Percentiles rank a stretch among this genome's conserved stretches.
These are phyloP conservation scores for Puccinia coronata DNA, from an alignment of 1,284 basidiomycete genomes.

Conservation along the genomic window DNA sequence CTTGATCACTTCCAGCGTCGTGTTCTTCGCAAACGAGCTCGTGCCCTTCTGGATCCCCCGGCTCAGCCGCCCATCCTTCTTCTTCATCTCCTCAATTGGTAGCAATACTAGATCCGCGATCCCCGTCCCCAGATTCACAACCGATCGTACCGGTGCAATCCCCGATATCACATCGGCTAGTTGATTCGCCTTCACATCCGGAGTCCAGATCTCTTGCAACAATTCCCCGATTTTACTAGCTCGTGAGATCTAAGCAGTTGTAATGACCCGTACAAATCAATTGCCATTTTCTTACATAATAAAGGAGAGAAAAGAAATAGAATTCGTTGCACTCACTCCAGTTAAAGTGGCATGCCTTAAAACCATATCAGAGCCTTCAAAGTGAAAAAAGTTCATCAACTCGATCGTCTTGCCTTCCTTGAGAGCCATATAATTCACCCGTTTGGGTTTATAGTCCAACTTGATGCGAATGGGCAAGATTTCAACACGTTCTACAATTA, in stretches of 20 bases:
- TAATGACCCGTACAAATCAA: no score
- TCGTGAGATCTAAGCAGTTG: constrained; percentile 68
- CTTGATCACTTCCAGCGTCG: constrained; percentile 90
- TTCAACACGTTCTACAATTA: constrained; percentile 73
- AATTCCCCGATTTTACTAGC: constrained; percentile 74
- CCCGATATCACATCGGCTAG: constrained; percentile 96
- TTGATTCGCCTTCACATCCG: constrained; percentile 97
- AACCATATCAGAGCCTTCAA: constrained; percentile 97
- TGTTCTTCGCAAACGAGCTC: constrained; percentile 85
- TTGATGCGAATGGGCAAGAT: constrained; percentile 76
- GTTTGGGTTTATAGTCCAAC: constrained; percentile 96
- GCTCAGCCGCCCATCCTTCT: constrained; percentile 88
- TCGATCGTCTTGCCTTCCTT: constrained; percentile 89
- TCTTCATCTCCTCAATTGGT: constrained; percentile 91
- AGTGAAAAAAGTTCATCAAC: constrained; percentile 99
- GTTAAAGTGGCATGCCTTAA: constrained; percentile 85
- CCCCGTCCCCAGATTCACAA: constrained; percentile 94
- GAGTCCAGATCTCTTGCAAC: constrained; percentile 96
- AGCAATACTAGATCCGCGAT: constrained; percentile 92
- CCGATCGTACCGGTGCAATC: constrained; percentile 87
- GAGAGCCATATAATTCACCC: constrained; percentile 90
- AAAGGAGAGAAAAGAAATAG: no score
- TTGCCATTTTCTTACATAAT: no score
- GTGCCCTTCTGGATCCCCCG: constrained; percentile 92
- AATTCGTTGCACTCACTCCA: constrained; percentile 63